phyloP scores from a whole-genome alignment of 1,139 yeast genomes.

The Taiozyma sp. region DNA sequence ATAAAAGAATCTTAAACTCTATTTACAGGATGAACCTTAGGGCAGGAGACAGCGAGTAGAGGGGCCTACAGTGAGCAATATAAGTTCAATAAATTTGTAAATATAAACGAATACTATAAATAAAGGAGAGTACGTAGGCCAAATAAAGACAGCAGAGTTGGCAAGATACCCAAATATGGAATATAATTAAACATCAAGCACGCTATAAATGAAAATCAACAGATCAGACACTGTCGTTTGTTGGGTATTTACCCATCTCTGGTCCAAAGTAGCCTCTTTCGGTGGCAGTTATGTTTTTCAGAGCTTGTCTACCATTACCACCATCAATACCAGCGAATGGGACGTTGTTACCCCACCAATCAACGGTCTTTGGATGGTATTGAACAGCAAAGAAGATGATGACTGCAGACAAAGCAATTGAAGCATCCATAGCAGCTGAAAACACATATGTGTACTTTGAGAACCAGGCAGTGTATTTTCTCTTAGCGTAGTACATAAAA shows the following conservation, averaged over 20 bases:
- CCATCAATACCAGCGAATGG: conserved; percentile 42
- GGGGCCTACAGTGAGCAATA: background rate
- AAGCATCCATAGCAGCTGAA: conserved; percentile 53
- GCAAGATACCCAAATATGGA: background rate
- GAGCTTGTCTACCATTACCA: conserved; percentile 24
- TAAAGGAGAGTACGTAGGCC: background rate
- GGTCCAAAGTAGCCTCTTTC: conserved; percentile 46
- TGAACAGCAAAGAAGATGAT: conserved; percentile 53
- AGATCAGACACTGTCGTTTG: background rate
- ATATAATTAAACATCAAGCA: background rate
- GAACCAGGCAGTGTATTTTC: conserved; percentile 30
- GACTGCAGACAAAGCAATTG: conserved; percentile 53
- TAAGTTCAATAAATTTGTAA: background rate
- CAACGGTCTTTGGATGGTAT: conserved; percentile 34
- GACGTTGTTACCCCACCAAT: conserved; percentile 62
- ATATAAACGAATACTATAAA: background rate
- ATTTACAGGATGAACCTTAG: background rate
- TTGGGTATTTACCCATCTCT: conserved; percentile 34
- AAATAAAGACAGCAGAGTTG: background rate
- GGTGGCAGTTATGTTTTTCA: conserved; percentile 25
- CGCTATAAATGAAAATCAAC: conserved; percentile 7
- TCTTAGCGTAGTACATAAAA: conserved; percentile 51
- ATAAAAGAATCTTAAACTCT: background rate
- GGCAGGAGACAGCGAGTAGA: too few relatives aligned
- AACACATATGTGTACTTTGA: conserved; percentile 55